Percentiles rank a stretch among this genome's conserved stretches.
Conservation (phyloP, 176 grass and related monocot genomes). For the Zea mays region Zm-B73-REFERENCE-NAM-5.0 NC_050100.1:78778001-78778500, state of each 20-base stretch:
- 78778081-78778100: constrained; percentile 54
- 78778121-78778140: constrained; percentile 4
- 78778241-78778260: constrained; percentile 76
- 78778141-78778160: constrained; percentile 13
- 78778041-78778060: constrained; percentile 70
- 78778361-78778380: not conserved
- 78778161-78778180: constrained; percentile 97
- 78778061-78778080: constrained; percentile 86
- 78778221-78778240: constrained; percentile 56
- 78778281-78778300: constrained; percentile 5
- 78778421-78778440: not conserved
- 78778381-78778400: not conserved
- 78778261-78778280: constrained; percentile 26
- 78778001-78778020: constrained; percentile 83
- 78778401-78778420: not conserved
- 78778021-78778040: constrained; percentile 73
- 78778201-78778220: constrained; percentile 69
- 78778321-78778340: not conserved
- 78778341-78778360: constrained; percentile 21
- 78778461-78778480: not conserved
- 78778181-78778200: constrained; percentile 91
- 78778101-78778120: not conserved
- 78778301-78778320: not conserved
- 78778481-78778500: not conserved
- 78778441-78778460: not conserved